phyloP scores from a whole-genome alignment of 192 early-diverging fungal species.

The Backusella tarrabulga region DNA sequence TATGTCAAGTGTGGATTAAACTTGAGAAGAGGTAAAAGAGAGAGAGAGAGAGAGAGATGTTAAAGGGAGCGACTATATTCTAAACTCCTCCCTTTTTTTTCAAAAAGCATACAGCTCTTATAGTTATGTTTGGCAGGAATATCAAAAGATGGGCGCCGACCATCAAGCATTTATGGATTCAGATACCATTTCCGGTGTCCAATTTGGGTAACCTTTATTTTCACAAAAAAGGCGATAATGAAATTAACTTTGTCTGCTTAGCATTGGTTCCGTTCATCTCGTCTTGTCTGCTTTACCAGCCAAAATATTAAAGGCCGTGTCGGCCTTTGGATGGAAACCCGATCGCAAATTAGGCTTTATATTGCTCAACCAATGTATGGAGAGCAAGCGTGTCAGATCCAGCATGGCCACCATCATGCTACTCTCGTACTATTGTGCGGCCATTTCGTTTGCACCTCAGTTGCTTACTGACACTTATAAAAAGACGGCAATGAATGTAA shows the following conservation, averaged over 20 bases:
- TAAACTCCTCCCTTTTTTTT: background rate
- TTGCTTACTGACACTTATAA: slow-evolving; percentile 42
- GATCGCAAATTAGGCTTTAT: slow-evolving; percentile 47
- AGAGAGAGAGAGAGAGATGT: too few species aligned
- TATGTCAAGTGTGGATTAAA: slow-evolving; percentile 55
- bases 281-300: slow-evolving; percentile 45
- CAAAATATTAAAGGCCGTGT: slow-evolving; percentile 46
- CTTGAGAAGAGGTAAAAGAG: slow-evolving; percentile 38
- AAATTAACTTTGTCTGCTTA: background rate
- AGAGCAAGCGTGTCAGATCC: slow-evolving; percentile 46
- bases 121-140: slow-evolving; percentile 47
- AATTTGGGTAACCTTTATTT: slow-evolving; percentile 47
- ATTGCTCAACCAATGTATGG: slow-evolving; percentile 40
- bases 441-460: slow-evolving; percentile 48
- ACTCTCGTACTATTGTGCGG: slow-evolving; percentile 46
- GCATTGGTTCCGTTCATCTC: slow-evolving; percentile 42
- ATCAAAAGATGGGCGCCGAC: slow-evolving; percentile 46
- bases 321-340: slow-evolving; percentile 48
- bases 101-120: slow-evolving; percentile 47
- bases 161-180: slow-evolving; percentile 40
- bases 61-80: too few species aligned
- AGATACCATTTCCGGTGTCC: slow-evolving; percentile 49
- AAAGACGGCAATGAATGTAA: slow-evolving; percentile 35
- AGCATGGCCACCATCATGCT: slow-evolving; percentile 49
- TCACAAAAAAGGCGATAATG: background rate